Evolutionary conservation across 805 yeast species (phyloP), one percentile per base, ranked within the genome.

Genomic region (Suhomyces faveliae): DNA sequence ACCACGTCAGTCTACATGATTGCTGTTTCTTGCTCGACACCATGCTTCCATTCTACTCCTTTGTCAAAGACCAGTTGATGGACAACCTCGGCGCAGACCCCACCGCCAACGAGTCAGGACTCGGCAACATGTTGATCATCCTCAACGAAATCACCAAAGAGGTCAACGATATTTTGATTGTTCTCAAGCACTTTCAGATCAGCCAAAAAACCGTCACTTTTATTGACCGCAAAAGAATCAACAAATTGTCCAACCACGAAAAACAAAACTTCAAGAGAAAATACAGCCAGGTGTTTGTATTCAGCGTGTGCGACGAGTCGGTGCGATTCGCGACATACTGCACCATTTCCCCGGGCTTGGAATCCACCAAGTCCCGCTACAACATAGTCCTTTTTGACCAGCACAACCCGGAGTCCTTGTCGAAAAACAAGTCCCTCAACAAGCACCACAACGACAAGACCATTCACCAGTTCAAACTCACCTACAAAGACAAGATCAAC

Each of bases 91-190:
- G 29, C 11, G 23, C 15, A n/a, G 43, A 19, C 46, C 12, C 10
- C 19, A 21, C 23, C 29, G 23, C 42, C 9, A 24, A 41, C 2
- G 41, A 29, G 2, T 20, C 19, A 15, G 24, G 23, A 9, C 13
- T 43, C 5, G 56, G 57, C 9, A 60, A 56, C n/a, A 47, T 61
- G 5, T 54, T 71, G 48, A 49, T 71, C 3, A 43, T 70, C 1
- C 50, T 71, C n/a, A 60, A 63, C 45, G 67, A 70, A 43, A 44
- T 53, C 12, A 23, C 40, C 6, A 58, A 53, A 25, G 71, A 71
- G 48, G 52, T 68, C n/a, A 71, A 71, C 55, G 77, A 72, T 49
- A 59, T 71, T 11, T 55, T 70, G 9, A 55, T 71, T 30, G 69
- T 70, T 6, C 48, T 68, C 30, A 63, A 60, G 42, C 61, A 66